Conservation (phyloP, 1,284 basidiomycete species). For the Apiotrichum sp. region DNA sequence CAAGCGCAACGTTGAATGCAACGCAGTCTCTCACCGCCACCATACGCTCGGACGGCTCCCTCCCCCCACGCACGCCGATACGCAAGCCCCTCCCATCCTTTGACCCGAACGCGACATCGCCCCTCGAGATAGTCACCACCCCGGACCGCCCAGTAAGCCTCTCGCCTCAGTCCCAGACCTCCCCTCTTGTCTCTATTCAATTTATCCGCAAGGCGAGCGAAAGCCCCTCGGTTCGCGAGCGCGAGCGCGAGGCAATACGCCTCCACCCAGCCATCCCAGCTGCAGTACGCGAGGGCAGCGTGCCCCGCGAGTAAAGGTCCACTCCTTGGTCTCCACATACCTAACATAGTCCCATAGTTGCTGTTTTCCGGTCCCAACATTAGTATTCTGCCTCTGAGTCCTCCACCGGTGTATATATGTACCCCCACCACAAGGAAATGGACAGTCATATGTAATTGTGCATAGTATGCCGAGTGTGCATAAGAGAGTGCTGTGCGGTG, state of each 20-base stretch:
- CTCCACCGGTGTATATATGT: too few relatives aligned
- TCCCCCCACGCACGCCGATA: slow-evolving; percentile 4
- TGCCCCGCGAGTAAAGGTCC: too few relatives aligned
- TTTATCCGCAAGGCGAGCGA: slow-evolving; percentile 41
- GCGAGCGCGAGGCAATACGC: slow-evolving; percentile 28
- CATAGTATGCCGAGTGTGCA: too few relatives aligned
- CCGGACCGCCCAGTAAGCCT: neutral
- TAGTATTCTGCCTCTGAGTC: too few relatives aligned
- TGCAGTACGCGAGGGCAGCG: too few relatives aligned
- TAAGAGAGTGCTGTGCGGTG: too few relatives aligned
- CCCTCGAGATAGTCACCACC: neutral
- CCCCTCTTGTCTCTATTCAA: slow-evolving; percentile 31
- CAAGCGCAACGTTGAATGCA: slow-evolving; percentile 5
- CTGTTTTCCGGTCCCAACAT: too few relatives aligned
- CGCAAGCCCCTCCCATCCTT: slow-evolving; percentile 1
- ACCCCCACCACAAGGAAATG: too few relatives aligned
- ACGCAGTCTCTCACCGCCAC: neutral
- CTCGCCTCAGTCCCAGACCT: neutral
- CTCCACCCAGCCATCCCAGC: too few relatives aligned
- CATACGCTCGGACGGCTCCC: neutral
- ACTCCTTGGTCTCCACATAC: too few relatives aligned
- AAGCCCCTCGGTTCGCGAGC: slow-evolving; percentile 32
- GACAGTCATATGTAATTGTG: too few relatives aligned
- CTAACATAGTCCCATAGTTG: too few relatives aligned
- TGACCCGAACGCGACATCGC: neutral